Base-by-base conservation (phyloP, 768 basidiomycete genomes). In the Steccherinum ochraceum region DNA sequence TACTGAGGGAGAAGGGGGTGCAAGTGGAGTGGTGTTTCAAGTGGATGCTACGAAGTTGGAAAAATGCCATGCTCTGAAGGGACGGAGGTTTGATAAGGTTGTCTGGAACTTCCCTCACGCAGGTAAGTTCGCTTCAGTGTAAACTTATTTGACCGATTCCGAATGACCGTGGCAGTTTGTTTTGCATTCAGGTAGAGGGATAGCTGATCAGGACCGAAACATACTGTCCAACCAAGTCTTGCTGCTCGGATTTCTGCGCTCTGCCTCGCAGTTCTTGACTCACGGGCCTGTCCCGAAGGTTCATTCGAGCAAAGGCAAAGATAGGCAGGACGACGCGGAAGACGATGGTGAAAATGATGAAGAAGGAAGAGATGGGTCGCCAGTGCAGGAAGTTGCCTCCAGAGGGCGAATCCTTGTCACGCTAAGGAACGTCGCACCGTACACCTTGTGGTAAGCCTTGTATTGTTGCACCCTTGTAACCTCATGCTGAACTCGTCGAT, bases 81-180 rank as follows among this genome's bases (percentile, higher is more conserved):
- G 78, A 39, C 69, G 72, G 54, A 77, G 69, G 49, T 88, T 86
- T 79, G 86, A 92, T 67, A 80, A 78, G 54, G 78, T 97, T 51
- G 81, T 90, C 5, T 97, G 92, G 85, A 96, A 98, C 65, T 98
- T 97, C 64, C 95, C 95, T 52, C 95, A 98, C 70, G 87, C 88
- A 60, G 94, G 94, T 90, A 60, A 56, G 80, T 61, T 20, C 27
- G 44, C 45, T 20, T 53, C 4, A 25, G 24, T 1, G 12, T 45
- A 40, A 2, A 24, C 26, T 4, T 18, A 45, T 51, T 20, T 48
- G 44, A 26, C 53, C 30, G 16, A 35, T 16, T 35, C 16, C 30
- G n/a, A n/a, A 35, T 52, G 20, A 61, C 45, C 19, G 51, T 20
- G n/a, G 45, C 16, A 25, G 18, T 42, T 19, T 51, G 35, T 46